Evolutionary conservation across 495 filamentous ascomycete species (phyloP), one percentile per base, ranked within the genome.

Genomic region (Penicillium odoratum): DNA sequence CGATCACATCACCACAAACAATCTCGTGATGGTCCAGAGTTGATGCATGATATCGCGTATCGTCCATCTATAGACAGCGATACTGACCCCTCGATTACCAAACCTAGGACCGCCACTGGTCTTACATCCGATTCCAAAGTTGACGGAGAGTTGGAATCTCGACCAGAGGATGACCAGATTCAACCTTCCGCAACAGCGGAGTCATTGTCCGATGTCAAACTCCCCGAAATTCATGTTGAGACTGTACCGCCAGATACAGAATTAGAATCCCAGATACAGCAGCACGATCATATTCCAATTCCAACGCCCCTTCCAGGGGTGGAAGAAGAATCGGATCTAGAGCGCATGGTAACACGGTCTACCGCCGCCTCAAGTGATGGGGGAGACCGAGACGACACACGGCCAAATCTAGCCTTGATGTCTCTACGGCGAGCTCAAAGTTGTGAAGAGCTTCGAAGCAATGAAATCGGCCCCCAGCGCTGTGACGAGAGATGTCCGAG

Each of bases 401-500:
- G 42, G 7, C 53, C 67, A 4, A 69, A 55, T 46, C 51, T 62
- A 28, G 74, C 67, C 33, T 64, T 64, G 53, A 72, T 74, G 63
- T 64, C 68, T 51, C 63, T 83, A 21, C 74, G 74, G n/a, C 73
- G 75, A 16, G 72, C 76, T 3, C 76, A 76, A 58, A 83, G 80
- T 48, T 72, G 72, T 48, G 65, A 70, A 53, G 71, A 75, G 18
- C 53, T 81, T 10, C 42, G 60, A 15, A 55, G 31, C 2, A 36
- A 28, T 26, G 58, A 70, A 62, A 64, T 64, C 28, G 62, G 61
- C 8, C 48, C 55, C 34, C 53, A 64, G 36, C 63, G 65, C 3
- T 55, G 66, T 44, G 62, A 74, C 10, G 61, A 69, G 7, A 67
- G 78, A 11, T 95, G 85, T 81, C 85, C 92, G 0, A 84, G 92